phyloP scores from a whole-genome alignment of 169 alveolate species.

The Cryptosporidium ryanae region DNA sequence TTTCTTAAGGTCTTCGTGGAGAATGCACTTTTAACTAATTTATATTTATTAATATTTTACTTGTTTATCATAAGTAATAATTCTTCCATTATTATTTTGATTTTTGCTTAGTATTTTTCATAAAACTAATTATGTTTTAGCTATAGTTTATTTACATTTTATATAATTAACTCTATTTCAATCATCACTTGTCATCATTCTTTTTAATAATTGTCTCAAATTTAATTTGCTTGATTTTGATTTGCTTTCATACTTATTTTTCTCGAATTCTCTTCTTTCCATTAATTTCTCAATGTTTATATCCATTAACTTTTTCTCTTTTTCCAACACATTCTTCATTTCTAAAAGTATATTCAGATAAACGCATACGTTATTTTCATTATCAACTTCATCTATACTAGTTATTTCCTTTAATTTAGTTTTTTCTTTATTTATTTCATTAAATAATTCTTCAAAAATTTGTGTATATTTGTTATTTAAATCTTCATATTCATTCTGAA shows the following conservation, averaged over 20 bases:
- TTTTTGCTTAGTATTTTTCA: background rate
- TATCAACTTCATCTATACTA: background rate
- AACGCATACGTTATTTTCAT: background rate
- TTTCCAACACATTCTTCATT: constrained; percentile 15
- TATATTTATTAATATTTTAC: background rate
- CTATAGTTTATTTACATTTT: no score
- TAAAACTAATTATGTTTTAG: no score
- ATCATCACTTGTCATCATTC: constrained; percentile 37
- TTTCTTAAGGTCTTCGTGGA: constrained; percentile 54
- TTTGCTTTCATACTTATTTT: constrained; percentile 1
- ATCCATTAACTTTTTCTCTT: constrained; percentile 6
- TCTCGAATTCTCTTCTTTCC: constrained; percentile 40
- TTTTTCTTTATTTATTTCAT: constrained; percentile 21
- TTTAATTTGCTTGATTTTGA: constrained; percentile 25
- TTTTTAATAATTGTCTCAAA: constrained; percentile 23
- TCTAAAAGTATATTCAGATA: background rate
- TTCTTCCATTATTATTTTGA: background rate
- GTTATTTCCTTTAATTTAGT: background rate
- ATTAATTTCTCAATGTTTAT: background rate
- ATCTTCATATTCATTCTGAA: constrained; percentile 25
- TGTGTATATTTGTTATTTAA: constrained; percentile 7
- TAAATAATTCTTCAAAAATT: background rate
- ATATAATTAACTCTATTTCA: no score
- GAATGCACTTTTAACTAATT: constrained; percentile 27
- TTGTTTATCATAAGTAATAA: background rate